Evolutionary conservation across 140 eudicot genomes (phyloP).

Genomic region (Ambrosia hybrid): DNA sequence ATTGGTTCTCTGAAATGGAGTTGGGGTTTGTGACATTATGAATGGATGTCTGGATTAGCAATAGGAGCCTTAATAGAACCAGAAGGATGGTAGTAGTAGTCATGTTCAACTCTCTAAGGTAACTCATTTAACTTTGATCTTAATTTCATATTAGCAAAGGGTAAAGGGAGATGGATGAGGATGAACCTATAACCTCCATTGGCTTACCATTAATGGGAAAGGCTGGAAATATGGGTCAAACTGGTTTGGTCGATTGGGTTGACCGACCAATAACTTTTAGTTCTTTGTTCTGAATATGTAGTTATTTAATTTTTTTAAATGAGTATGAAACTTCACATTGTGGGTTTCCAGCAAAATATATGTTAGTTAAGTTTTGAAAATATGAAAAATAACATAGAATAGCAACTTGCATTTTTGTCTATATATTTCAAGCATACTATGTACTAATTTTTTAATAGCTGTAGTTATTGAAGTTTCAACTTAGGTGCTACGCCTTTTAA

Average conservation of each 20-base stretch:
- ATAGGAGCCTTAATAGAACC: constrained; percentile 83
- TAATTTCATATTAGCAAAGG: not conserved
- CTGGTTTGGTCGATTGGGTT: not conserved
- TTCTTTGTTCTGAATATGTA: not conserved
- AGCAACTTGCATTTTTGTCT: not conserved
- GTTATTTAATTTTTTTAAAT: not conserved
- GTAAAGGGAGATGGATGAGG: too few relatives aligned
- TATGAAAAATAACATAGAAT: not conserved
- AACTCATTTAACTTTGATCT: constrained; percentile 6
- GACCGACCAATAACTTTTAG: not conserved
- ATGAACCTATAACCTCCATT: too few relatives aligned
- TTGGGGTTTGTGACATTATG: constrained; percentile 81
- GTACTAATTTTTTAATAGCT: not conserved
- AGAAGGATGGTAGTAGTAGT: constrained; percentile 60
- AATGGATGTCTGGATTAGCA: constrained; percentile 66
- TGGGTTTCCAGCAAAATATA: not conserved
- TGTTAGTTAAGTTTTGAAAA: not conserved
- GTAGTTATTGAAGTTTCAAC: not conserved
- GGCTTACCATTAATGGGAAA: not conserved
- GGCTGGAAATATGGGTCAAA: not conserved
- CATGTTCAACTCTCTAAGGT: constrained; percentile 99
- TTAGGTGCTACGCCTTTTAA: too few relatives aligned
- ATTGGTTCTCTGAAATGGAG: constrained; percentile 98
- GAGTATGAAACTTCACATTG: not conserved
- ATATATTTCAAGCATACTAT: not conserved